Evolutionary conservation across 2,329 filamentous ascomycete genomes (phyloP), one percentile per base, ranked within the genome.

Genomic region (Talaromyces sp.): DNA sequence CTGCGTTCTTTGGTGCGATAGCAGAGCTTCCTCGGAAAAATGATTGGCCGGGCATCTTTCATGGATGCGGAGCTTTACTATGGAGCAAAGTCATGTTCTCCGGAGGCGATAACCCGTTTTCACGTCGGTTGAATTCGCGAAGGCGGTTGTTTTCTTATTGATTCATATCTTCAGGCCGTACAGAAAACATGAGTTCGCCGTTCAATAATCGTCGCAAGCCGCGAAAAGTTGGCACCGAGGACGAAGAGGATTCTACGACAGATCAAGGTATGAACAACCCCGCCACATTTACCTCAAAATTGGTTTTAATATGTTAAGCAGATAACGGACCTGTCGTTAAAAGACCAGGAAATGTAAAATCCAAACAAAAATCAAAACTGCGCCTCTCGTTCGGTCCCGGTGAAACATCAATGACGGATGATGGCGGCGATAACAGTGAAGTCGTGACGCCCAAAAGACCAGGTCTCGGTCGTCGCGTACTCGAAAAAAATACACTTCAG

Each of bases 381-480:
- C 87, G 90, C 7, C 83, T 96, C 25, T 96, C 92, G 0, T 96
- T 97, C 74, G 91, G 89, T 0, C 85, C 86, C 0, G 82, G 82
- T 33, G 83, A 84, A 57, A 84, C 84, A 10, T 82, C 83, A 19
- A 83, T 84, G 66, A 82, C 81, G 6, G 85, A 83, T 35, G 81
- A 84, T 57, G 84, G 85, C 56, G 81, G 83, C 25, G 82, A 85
- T 63, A 22, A 17, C 11, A 75, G 71, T 62, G 84, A 85, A 60
- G 79, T 86, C 0, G 83, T 87, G 45, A 86, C 86, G 0, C 85
- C 88, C 0, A 92, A 89, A 74, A 68, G 73, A 65, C 81, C 84
- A 6, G 85, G 82, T 9, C 80, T 92, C 1, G 87, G 86, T 37
- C 83, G 88, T 63, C 82, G 88, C 65, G 87, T 87, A 0, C 77